phyloP scores from a whole-genome alignment of 495 filamentous ascomycete genomes.

The Halenospora varia region DNA sequence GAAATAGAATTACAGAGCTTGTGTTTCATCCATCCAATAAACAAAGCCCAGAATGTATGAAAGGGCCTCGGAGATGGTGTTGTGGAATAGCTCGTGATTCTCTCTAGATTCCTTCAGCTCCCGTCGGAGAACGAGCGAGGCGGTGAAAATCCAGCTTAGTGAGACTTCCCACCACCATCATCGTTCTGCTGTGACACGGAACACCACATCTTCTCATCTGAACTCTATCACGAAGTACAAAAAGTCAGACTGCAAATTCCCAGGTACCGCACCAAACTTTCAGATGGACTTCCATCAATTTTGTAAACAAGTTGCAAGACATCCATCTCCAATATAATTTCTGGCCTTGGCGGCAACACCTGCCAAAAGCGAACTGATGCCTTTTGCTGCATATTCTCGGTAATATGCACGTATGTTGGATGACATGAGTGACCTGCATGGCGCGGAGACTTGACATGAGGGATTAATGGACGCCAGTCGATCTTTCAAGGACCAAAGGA shows the following conservation, averaged over 20 bases:
- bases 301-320: not conserved
- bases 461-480: constrained; percentile 23
- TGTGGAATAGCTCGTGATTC: not conserved
- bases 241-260: not conserved
- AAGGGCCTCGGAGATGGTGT: constrained; percentile 12
- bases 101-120: not conserved
- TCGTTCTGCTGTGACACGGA: not conserved
- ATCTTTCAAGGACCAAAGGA: constrained; percentile 3
- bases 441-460: constrained; percentile 7
- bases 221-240: not conserved
- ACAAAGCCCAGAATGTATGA: not conserved
- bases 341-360: constrained; percentile 6
- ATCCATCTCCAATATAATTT: not conserved
- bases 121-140: not conserved
- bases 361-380: constrained; percentile 13
- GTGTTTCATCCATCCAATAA: not conserved
- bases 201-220: not conserved
- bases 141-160: constrained; percentile 8
- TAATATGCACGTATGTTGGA: constrained; percentile 1
- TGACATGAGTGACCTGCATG: not conserved
- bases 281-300: not conserved
- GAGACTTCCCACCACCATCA: not conserved
- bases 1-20: not conserved
- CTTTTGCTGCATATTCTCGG: not conserved
- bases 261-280: not conserved